Evolutionary conservation across 768 basidiomycete genomes (phyloP).

Genomic region (Ramaria sp.): DNA sequence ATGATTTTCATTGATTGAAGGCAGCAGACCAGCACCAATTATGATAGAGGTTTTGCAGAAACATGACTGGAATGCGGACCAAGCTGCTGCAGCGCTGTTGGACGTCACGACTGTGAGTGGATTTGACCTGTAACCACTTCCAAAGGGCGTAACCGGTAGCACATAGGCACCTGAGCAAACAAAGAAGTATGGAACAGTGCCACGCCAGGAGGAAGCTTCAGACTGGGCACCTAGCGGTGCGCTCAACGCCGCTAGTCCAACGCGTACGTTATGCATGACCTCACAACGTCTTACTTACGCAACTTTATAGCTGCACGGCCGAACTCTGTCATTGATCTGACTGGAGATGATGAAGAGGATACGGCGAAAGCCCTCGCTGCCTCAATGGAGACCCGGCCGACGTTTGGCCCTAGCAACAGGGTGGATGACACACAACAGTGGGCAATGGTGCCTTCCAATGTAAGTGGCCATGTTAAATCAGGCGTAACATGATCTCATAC

Average conservation of each 20-base stretch:
- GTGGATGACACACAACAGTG: not conserved
- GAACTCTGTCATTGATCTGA: slow-evolving; percentile 8
- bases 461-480: not conserved
- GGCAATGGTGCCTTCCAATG: slow-evolving; percentile 8
- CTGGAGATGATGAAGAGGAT: slow-evolving; percentile 3
- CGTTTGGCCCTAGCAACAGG: slow-evolving; percentile 5
- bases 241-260: slow-evolving; percentile 1
- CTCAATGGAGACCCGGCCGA: not conserved
- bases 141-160: not conserved
- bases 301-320: slow-evolving; percentile 3
- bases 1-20: not conserved
- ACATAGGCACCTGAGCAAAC: not conserved
- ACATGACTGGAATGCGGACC: slow-evolving; percentile 6
- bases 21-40: not conserved
- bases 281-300: not conserved
- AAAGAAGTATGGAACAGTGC: not conserved
- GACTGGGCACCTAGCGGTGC: not conserved
- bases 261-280: not conserved
- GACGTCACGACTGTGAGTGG: slow-evolving; percentile 1
- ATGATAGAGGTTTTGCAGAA: not conserved
- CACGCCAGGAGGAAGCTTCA: not conserved
- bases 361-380: slow-evolving; percentile 3
- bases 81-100: slow-evolving; percentile 5
- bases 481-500: not conserved
- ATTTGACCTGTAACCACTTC: not conserved